Evolutionary conservation across 257 asterid species (phyloP).

Genomic region (Echium plantagineum): DNA sequence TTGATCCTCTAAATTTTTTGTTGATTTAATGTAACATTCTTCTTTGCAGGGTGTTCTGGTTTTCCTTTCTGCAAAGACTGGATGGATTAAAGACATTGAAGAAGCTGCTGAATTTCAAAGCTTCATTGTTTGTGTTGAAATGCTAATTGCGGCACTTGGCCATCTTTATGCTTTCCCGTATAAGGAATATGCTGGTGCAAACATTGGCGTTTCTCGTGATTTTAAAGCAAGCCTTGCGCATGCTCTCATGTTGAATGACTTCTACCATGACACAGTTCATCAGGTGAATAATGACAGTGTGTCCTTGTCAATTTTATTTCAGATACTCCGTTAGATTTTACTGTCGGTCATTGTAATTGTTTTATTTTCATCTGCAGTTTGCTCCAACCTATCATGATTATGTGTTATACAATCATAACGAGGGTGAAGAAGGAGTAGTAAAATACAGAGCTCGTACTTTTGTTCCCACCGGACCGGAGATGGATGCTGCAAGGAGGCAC

Average conservation of each 20-base stretch:
- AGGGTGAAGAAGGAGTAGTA: constrained; percentile 55
- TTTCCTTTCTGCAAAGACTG: constrained; percentile 67
- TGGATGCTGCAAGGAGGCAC: constrained; percentile 67
- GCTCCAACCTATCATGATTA: constrained; percentile 84
- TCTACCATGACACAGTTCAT: constrained; percentile 79
- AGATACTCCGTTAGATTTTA: neutral
- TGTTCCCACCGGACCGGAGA: constrained; percentile 78
- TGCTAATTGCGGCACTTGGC: constrained; percentile 72
- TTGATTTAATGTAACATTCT: neutral
- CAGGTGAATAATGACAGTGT: constrained; percentile 29
- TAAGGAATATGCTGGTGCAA: constrained; percentile 79
- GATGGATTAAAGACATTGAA: constrained; percentile 42
- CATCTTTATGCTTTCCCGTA: constrained; percentile 74
- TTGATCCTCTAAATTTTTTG: neutral
- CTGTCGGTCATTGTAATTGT: neutral
- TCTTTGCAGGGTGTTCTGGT: constrained; percentile 63
- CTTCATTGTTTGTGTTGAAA: constrained; percentile 68
- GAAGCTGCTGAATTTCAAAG: constrained; percentile 76
- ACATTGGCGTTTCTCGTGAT: constrained; percentile 49
- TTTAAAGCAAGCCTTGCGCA: constrained; percentile 63
- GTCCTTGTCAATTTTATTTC: neutral
- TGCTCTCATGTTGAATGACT: constrained; percentile 61
- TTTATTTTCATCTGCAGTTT: constrained; percentile 38
- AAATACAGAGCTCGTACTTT: constrained; percentile 82
- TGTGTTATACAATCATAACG: constrained; percentile 69